A percentile compares a stretch with the other conserved stretches of the same genome.
phyloP scores from a whole-genome alignment of 2,329 filamentous ascomycete genomes.

The Monosporascus sp. region DNA sequence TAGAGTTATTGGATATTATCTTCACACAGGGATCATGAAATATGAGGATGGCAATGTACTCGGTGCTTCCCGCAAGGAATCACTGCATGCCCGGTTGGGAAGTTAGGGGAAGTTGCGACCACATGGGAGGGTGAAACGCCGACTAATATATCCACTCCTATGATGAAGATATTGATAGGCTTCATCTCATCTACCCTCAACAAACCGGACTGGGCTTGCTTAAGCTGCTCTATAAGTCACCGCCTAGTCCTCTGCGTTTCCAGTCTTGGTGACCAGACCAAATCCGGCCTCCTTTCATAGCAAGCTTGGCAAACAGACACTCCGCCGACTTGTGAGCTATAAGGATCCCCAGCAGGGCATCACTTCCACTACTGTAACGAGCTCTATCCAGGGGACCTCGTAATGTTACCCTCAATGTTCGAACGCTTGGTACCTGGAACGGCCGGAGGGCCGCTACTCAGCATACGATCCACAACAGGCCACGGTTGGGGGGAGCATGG shows the following conservation, averaged over 20 bases:
- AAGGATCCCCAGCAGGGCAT: no score
- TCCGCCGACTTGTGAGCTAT: no score
- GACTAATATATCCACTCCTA: not conserved
- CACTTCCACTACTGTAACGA: no score
- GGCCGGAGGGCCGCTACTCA: not conserved
- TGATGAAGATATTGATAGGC: not conserved
- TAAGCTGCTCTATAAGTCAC: no score
- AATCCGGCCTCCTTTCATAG: no score
- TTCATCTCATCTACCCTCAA: not conserved
- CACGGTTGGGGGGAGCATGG: not conserved
- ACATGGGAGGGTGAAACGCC: not conserved
- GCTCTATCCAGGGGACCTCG: no score
- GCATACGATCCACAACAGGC: not conserved
- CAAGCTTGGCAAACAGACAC: no score
- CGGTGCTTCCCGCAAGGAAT: not conserved
- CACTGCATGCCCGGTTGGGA: not conserved
- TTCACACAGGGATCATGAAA: not conserved
- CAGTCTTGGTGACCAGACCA: no score
- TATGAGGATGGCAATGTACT: not conserved
- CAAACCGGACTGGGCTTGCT: no score
- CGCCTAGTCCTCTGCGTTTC: no score
- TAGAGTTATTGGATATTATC: not conserved
- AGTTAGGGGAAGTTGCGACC: not conserved
- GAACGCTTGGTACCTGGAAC: not conserved
- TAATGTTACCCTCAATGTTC: no score